These are phyloP conservation scores for Gaeumannomyces tritici DNA, from an alignment of 2,329 filamentous ascomycete species.

Conservation along the genomic window DNA sequence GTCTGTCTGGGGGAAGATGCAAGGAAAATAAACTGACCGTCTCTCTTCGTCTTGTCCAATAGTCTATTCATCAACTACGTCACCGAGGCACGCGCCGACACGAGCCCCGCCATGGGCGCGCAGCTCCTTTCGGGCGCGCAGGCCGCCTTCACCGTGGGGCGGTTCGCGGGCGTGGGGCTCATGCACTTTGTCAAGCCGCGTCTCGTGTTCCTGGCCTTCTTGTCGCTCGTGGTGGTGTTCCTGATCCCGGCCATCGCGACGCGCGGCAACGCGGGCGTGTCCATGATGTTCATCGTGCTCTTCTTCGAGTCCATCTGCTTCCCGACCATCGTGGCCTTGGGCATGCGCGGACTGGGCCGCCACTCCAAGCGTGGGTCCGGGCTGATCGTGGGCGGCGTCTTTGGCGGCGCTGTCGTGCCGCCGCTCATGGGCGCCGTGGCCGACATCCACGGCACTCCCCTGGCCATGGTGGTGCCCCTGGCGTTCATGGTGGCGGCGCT, in stretches of 20 bases:
- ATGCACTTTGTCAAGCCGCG: conserved; percentile 62
- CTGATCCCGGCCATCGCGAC: conserved; percentile 36
- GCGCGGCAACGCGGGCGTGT: conserved; percentile 35
- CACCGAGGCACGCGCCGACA: conserved; percentile 47
- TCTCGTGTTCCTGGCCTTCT: conserved; percentile 56
- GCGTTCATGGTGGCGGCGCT: conserved; percentile 46
- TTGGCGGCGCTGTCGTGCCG: conserved; percentile 65
- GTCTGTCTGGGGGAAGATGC: neutral
- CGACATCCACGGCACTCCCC: conserved; percentile 48
- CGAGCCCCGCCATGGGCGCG: conserved; percentile 41
- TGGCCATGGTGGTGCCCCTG: conserved; percentile 59
- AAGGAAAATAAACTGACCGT: neutral
- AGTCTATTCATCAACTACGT: conserved; percentile 62
- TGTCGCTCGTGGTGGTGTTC: conserved; percentile 57
- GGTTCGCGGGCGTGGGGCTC: conserved; percentile 56
- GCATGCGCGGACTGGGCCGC: conserved; percentile 64
- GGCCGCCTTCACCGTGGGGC: conserved; percentile 61
- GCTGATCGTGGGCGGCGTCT: conserved; percentile 60
- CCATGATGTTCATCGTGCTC: conserved; percentile 59
- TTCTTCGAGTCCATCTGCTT: conserved; percentile 79
- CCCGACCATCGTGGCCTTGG: conserved; percentile 70
- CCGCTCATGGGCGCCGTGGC: conserved; percentile 61
- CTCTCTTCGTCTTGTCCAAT: no score
- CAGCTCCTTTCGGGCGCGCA: conserved; percentile 68
- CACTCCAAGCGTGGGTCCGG: conserved; percentile 71